phyloP scores from a whole-genome alignment of 805 yeast genomes.

The Pichia cabralensis region DNA sequence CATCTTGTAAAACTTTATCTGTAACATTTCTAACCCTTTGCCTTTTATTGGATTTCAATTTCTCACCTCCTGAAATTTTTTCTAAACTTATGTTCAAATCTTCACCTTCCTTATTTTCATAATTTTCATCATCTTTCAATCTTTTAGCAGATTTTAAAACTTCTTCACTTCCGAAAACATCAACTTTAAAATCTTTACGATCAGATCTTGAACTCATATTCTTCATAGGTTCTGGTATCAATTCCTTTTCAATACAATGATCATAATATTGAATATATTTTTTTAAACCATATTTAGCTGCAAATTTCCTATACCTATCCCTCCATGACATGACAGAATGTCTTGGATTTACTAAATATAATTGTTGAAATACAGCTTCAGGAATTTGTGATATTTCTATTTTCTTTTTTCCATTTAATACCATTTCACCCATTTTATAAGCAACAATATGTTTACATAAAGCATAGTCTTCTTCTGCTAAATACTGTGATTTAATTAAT shows the following conservation, averaged over 20 bases:
- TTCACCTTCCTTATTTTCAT: too few relatives aligned
- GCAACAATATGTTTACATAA: constrained; percentile 33
- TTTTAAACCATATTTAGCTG: constrained; percentile 50
- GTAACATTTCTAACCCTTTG: too few relatives aligned
- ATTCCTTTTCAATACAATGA: constrained; percentile 26
- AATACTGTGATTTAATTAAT: constrained; percentile 49
- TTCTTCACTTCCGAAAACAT: constrained; percentile 9
- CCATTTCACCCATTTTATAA: constrained; percentile 16
- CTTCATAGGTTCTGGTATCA: constrained; percentile 47
- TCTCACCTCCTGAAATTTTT: too few relatives aligned
- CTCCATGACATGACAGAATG: constrained; percentile 74
- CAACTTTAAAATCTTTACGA: constrained; percentile 13
- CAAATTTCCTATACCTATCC: constrained; percentile 67
- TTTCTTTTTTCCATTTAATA: constrained; percentile 11
- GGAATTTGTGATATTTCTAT: constrained; percentile 21
- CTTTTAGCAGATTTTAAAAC: constrained; percentile 15
- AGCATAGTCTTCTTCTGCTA: constrained; percentile 59
- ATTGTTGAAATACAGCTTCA: constrained; percentile 30
- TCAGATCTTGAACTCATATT: constrained; percentile 41
- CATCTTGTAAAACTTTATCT: too few relatives aligned
- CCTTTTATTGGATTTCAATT: too few relatives aligned
- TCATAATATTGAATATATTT: constrained; percentile 47
- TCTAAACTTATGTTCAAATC: too few relatives aligned
- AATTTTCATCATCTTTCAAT: constrained; percentile 4
- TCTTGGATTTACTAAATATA: constrained; percentile 32